phyloP scores from a whole-genome alignment of 768 basidiomycete genomes.

The Trametes cingulata region DNA sequence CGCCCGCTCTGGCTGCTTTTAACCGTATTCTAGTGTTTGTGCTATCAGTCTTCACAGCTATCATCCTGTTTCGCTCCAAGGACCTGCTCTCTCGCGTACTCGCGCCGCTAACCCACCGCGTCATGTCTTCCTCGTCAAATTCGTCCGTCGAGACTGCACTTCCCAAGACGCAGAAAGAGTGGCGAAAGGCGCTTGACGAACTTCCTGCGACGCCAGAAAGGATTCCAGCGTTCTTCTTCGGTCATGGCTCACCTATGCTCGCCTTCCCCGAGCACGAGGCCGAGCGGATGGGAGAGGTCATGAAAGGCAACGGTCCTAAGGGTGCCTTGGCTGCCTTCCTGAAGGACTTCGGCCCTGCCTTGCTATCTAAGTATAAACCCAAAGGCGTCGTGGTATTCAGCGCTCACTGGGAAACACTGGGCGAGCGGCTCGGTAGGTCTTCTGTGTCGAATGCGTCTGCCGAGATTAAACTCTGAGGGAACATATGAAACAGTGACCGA shows the following conservation, averaged over 20 bases:
- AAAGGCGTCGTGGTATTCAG: conserved; percentile 82
- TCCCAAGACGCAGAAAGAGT: conserved; percentile 44
- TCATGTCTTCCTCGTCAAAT: conserved; percentile 22
- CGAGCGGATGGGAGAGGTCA: not conserved
- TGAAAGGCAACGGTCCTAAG: conserved; percentile 41
- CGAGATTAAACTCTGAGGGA: conserved; percentile 5
- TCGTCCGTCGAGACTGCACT: conserved; percentile 9
- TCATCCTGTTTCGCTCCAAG: conserved; percentile 17
- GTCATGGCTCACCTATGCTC: conserved; percentile 63
- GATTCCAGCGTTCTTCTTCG: conserved; percentile 78
- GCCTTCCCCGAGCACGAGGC: conserved; percentile 36
- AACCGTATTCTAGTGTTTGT: not conserved
- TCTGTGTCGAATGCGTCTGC: not conserved
- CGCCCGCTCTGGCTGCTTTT: not conserved
- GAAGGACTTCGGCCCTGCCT: conserved; percentile 60
- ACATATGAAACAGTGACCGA: conserved; percentile 56
- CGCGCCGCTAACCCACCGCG: conserved; percentile 4
- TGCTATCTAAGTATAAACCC: conserved; percentile 71
- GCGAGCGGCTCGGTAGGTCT: conserved; percentile 54
- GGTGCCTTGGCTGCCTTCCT: conserved; percentile 62
- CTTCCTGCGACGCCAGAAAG: conserved; percentile 58
- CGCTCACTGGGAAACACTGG: conserved; percentile 76
- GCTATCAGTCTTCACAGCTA: conserved; percentile 16
- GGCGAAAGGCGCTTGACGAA: conserved; percentile 53
- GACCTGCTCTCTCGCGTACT: conserved; percentile 20